phyloP scores from a whole-genome alignment of 176 grass and related monocot species.

The Poa pratensis region DNA sequence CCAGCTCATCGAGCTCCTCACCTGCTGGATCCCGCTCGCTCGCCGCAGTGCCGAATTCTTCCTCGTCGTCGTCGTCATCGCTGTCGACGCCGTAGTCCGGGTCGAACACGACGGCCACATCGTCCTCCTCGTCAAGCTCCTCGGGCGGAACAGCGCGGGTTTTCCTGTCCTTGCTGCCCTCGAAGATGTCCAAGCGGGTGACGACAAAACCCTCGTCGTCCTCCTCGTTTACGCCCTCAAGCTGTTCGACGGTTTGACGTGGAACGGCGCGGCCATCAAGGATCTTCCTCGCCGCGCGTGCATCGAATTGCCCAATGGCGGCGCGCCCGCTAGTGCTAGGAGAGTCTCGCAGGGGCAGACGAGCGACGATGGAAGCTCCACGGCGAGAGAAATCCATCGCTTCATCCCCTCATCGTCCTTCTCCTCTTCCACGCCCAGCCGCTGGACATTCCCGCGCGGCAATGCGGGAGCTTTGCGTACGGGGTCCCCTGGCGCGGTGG shows the following conservation, averaged over 20 bases:
- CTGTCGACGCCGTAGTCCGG: conserved; percentile 49
- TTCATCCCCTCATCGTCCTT: conserved; percentile 22
- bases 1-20: conserved; percentile 36
- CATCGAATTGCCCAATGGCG: conserved; percentile 36
- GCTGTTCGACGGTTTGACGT: conserved; percentile 49
- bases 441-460: conserved; percentile 24
- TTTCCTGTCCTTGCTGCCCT: background rate
- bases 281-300: conserved; percentile 18
- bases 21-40: background rate
- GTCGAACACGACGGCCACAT: conserved; percentile 46
- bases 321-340: background rate
- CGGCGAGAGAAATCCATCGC: background rate
- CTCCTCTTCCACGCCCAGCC: conserved; percentile 46
- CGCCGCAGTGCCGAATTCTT: conserved; percentile 39
- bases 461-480: background rate
- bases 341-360: conserved; percentile 20
- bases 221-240: background rate
- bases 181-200: conserved; percentile 43
- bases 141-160: background rate
- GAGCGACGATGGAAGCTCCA: background rate
- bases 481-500: conserved; percentile 32
- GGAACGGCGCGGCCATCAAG: background rate
- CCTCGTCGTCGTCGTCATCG: conserved; percentile 40
- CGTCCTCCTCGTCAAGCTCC: conserved; percentile 38
- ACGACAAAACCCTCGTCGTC: conserved; percentile 43